Evolutionary conservation across 306 rosid genomes (phyloP), one percentile per base, ranked within the genome.

Genomic region (Luffa acutangula): DNA sequence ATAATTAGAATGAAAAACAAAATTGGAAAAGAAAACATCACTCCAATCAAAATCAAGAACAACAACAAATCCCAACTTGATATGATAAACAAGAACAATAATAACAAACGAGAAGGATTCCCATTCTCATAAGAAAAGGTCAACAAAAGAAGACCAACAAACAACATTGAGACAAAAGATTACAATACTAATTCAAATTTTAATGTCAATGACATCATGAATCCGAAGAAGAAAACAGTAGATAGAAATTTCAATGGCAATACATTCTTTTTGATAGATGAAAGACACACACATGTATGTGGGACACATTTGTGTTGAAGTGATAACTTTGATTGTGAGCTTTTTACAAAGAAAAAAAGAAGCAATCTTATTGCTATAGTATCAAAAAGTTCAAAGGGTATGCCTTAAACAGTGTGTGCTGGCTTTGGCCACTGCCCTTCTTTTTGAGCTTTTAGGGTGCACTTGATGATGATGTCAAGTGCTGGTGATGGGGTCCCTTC

Each of bases 391-490:
- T 6, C 1, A 66, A 69, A 60, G 3, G 14, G 37, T 11, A 43
- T 73, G 57, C 59, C 77, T 43, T 46, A 6, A 12, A 70, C 58
- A 72, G 70, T 34, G 57, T 48, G 52, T 46, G 20, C 21, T 72
- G 12, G 31, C 56, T 41, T 20, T 18, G 75, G n/a, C n/a, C 76
- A 71, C 57, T 31, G 41, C 62, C 56, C 31, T 74, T 42, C 76
- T 20, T 31, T 4, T 48, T 73, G 25, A 73, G 57, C 57, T 73
- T 73, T 49, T 73, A 11, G 60, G 60, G 59, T 73, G 41, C 60
- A 51, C 42, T 73, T 33, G 77, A 73, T 74, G 77, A 73, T 74
- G 78, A 51, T 74, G 78, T 51, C 78, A 74, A 74, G 63, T 51
- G 78, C 62, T 12, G 56, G 3, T 49, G 43, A 43, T 48, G 52